A percentile compares a stretch with the other conserved stretches of the same genome.
Evolutionary conservation across 129 eudicot genomes (phyloP).

Genomic region (Erigeron canadensis): DNA sequence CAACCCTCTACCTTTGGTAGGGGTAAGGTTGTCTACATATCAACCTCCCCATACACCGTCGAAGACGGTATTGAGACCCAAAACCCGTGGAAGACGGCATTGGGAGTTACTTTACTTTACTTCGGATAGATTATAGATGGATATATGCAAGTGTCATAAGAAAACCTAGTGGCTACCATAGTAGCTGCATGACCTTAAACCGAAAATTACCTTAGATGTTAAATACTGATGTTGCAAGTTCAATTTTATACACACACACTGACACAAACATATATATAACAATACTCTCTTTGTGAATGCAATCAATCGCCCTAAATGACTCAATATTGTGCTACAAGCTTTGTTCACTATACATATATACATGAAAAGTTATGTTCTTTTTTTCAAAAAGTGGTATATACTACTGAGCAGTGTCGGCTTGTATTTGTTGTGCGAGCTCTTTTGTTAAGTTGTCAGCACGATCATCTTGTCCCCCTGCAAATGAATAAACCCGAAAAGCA

Average conservation of each 20-base stretch:
- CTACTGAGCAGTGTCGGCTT: constrained; percentile 47
- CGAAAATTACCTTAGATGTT: no score
- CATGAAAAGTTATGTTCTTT: constrained; percentile 27
- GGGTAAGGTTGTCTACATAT: no score
- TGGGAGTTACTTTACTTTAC: no score
- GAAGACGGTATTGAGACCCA: no score
- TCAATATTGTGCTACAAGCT: constrained; percentile 20
- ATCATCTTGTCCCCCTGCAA: constrained; percentile 93
- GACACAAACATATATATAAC: no score
- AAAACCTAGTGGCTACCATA: no score
- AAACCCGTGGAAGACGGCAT: no score
- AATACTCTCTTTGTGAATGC: neutral
- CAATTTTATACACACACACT: neutral
- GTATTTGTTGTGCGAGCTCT: constrained; percentile 74
- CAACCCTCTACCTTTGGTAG: no score
- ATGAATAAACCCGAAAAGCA: constrained; percentile 79
- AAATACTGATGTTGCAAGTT: neutral
- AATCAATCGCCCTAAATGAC: constrained; percentile 18
- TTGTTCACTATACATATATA: constrained; percentile 24
- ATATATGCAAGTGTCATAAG: no score
- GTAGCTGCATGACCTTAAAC: no score
- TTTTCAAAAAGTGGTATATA: constrained; percentile 1
- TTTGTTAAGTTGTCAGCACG: constrained; percentile 77
- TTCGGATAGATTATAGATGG: no score
- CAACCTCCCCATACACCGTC: no score